Conservation (phyloP, 2,329 filamentous ascomycete genomes). For the Sordariomycetes sp. region DNA sequence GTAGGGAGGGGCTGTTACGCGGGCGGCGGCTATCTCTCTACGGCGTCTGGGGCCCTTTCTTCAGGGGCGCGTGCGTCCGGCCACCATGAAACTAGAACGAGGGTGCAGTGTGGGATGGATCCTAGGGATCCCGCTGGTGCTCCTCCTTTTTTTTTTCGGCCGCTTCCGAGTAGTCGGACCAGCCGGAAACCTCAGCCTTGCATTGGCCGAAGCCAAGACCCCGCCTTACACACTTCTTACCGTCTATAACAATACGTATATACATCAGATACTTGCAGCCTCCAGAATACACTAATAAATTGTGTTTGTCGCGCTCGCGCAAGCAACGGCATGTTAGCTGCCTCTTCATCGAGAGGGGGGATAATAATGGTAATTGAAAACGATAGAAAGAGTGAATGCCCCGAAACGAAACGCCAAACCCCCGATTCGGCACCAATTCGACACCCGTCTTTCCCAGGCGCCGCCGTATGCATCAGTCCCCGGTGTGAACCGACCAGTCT, state of each 20-base stretch:
- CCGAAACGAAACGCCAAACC: not conserved
- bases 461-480: not conserved
- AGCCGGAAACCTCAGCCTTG: too few species aligned
- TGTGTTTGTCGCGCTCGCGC: too few species aligned
- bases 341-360: not conserved
- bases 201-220: too few species aligned
- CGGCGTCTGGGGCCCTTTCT: not conserved
- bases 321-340: not conserved
- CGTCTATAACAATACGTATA: too few species aligned
- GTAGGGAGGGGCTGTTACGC: not conserved
- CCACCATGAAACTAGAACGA: not conserved
- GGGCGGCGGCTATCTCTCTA: not conserved
- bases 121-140: not conserved
- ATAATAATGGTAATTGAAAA: not conserved
- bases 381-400: not conserved
- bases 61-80: not conserved
- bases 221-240: too few species aligned
- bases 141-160: not conserved
- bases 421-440: not conserved
- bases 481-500: not conserved
- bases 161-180: not conserved
- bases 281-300: too few species aligned
- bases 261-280: too few species aligned
- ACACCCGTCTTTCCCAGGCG: not conserved
- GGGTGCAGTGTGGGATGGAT: not conserved